Conservation (phyloP, 164 flowering plant species). For the Hamamelis virginiana region DNA sequence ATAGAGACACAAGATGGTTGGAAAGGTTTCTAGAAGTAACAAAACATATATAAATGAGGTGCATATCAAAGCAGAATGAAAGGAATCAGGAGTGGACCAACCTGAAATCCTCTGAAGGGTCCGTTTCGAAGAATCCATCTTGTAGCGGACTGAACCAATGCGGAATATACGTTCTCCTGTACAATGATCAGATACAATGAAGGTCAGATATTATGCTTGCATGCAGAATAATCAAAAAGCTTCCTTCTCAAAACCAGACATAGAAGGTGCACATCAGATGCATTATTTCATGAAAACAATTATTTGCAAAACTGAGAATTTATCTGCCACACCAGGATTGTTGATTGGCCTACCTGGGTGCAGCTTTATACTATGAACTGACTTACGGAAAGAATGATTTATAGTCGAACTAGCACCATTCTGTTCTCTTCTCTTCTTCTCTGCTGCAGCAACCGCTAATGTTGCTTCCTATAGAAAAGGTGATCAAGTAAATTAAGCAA, state of each 20-base stretch:
- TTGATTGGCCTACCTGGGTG: constrained; percentile 39
- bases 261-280: constrained; percentile 2
- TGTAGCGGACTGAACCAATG: constrained; percentile 71
- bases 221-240: background rate
- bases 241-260: background rate
- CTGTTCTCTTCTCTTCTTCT: constrained; percentile 62
- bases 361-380: constrained; percentile 32
- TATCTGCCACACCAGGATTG: constrained; percentile 35
- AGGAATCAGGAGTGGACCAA: constrained; percentile 20
- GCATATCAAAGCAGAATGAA: background rate
- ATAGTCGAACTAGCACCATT: constrained; percentile 33
- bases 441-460: constrained; percentile 73
- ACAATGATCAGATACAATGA: constrained; percentile 8
- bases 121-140: constrained; percentile 79
- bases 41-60: background rate
- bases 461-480: constrained; percentile 66
- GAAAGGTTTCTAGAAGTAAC: background rate
- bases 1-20: background rate
- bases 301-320: background rate
- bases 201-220: background rate
- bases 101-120: constrained; percentile 89
- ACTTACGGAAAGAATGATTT: constrained; percentile 55
- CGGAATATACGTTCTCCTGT: constrained; percentile 88
- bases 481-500: background rate
- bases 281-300: background rate